Evolutionary conservation across 306 rosid genomes (phyloP).

Genomic region (Hippophae rhamnoides): DNA sequence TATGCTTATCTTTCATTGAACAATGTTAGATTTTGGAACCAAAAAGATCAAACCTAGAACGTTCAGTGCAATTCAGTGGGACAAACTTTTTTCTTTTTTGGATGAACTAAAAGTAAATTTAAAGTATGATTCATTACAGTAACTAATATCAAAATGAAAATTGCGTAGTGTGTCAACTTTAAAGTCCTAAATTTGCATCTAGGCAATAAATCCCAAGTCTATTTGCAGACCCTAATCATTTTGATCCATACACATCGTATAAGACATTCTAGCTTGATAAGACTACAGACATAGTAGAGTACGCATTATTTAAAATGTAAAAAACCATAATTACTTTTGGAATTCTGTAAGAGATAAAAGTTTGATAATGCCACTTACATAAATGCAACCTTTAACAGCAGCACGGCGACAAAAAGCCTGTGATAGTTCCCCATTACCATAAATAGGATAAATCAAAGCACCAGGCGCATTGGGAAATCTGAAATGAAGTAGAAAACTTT

Average conservation of each 20-base stretch:
- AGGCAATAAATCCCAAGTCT: background rate
- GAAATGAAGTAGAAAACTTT: slow-evolving; percentile 11
- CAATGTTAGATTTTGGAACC: too few species aligned
- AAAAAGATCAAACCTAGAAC: too few species aligned
- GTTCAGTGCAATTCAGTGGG: too few species aligned
- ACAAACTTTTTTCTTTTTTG: too few species aligned
- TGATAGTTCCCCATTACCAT: slow-evolving; percentile 82
- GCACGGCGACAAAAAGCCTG: slow-evolving; percentile 91
- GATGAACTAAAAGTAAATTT: too few species aligned
- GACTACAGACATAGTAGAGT: background rate
- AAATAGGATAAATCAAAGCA: slow-evolving; percentile 74
- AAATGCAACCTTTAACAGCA: slow-evolving; percentile 89
- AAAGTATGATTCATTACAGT: too few species aligned
- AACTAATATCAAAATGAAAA: too few species aligned
- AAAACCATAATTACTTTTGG: background rate
- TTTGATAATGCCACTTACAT: slow-evolving; percentile 51
- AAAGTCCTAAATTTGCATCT: too few species aligned
- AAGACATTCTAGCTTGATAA: background rate
- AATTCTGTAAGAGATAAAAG: background rate
- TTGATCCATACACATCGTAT: too few species aligned
- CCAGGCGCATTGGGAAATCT: slow-evolving; percentile 80
- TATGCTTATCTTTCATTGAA: too few species aligned
- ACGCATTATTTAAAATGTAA: background rate
- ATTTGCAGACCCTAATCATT: too few species aligned
- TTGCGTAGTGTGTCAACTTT: too few species aligned